Conservation (phyloP, 1,284 basidiomycete species). For the Heterobasidion parviporum region DNA sequence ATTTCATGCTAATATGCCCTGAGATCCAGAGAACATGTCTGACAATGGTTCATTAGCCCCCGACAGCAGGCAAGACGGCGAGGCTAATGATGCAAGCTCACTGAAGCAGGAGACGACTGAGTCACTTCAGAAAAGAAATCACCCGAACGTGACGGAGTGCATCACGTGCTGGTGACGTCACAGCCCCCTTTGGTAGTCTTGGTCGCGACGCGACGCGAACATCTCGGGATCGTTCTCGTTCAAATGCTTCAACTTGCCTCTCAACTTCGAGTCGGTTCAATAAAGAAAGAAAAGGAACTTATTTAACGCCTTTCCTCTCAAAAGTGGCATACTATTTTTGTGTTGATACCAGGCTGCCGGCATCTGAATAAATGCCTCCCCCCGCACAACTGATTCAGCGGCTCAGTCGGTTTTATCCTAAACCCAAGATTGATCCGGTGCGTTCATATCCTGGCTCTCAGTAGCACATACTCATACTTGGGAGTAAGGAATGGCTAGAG, state of each 20-base stretch:
- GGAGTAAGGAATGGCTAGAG: conserved; percentile 58
- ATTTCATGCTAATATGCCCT: not conserved
- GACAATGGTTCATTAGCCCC: no score
- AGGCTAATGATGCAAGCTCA: no score
- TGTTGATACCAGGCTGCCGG: not conserved
- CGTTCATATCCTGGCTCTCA: not conserved
- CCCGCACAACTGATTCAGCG: conserved; percentile 14
- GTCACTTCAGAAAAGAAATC: no score
- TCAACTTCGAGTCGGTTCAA: not conserved
- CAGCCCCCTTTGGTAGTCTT: no score
- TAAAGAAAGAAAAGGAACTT: no score
- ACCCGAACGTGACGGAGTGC: no score
- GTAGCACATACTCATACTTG: not conserved
- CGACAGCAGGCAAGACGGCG: no score
- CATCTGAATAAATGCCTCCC: not conserved
- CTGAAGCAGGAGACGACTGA: no score
- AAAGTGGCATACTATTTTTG: not conserved
- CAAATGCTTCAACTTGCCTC: not conserved
- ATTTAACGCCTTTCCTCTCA: no score
- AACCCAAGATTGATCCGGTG: conserved; percentile 19
- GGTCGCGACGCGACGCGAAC: no score
- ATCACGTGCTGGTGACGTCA: no score
- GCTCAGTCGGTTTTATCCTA: conserved; percentile 18
- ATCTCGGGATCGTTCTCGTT: not conserved
- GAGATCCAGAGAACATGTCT: no score